Conservation (phyloP, 306 rosid species). For the Quercus wislizeni region DNA sequence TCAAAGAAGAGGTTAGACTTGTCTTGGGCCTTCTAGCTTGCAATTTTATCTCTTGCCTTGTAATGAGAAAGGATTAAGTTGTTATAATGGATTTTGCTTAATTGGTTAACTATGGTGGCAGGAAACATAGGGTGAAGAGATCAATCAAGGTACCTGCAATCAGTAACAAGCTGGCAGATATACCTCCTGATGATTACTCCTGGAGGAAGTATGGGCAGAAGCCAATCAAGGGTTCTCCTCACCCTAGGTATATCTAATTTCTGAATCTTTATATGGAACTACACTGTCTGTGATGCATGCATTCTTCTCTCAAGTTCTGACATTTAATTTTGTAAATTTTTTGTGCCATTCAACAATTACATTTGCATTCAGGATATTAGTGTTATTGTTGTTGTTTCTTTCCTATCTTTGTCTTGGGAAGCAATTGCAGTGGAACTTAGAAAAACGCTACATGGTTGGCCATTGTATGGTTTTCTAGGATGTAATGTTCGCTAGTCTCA, state of each 20-base stretch:
- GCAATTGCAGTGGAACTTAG: not conserved
- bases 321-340: slow-evolving; percentile 4
- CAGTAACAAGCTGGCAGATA: slow-evolving; percentile 96
- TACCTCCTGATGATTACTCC: slow-evolving; percentile 97
- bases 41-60: slow-evolving; percentile 1
- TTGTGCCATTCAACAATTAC: not conserved
- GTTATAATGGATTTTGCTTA: not conserved
- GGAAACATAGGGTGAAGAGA: slow-evolving; percentile 93
- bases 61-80: slow-evolving; percentile 5
- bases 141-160: slow-evolving; percentile 97
- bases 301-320: slow-evolving; percentile 2
- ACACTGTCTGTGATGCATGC: slow-evolving; percentile 4
- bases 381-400: not conserved
- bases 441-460: not conserved
- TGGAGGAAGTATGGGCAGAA: slow-evolving; percentile 99
- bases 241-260: slow-evolving; percentile 67
- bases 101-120: slow-evolving; percentile 26
- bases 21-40: not conserved
- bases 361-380: not conserved
- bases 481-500: slow-evolving; percentile 9
- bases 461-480: not conserved
- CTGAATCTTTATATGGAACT: not conserved
- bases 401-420: not conserved
- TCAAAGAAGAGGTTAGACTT: slow-evolving; percentile 86
- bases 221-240: slow-evolving; percentile 99